Conservation (phyloP, 1,139 yeast genomes). For the Yamadazyma blattariae region DNA sequence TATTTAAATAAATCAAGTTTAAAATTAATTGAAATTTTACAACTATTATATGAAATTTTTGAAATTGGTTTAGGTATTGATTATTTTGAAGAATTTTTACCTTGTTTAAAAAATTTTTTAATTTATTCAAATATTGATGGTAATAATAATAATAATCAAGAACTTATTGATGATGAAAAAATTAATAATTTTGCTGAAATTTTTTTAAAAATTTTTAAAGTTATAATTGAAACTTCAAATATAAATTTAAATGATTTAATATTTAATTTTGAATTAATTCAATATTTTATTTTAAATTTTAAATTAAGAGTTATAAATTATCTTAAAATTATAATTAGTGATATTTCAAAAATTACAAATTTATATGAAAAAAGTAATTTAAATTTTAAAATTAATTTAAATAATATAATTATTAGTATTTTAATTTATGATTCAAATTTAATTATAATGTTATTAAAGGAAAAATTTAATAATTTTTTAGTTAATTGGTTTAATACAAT, state of each 20-base stretch:
- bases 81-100: conserved; percentile 75
- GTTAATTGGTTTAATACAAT: conserved; percentile 64
- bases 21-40: conserved; percentile 72
- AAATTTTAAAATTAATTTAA: conserved; percentile 50
- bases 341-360: conserved; percentile 1
- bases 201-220: conserved; percentile 34
- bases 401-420: conserved; percentile 67
- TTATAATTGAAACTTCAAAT: conserved; percentile 32
- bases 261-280: conserved; percentile 52
- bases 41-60: conserved; percentile 50
- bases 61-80: conserved; percentile 52
- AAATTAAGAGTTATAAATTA: conserved; percentile 24
- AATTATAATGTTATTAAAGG: conserved; percentile 54
- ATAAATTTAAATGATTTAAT: conserved; percentile 49
- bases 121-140: conserved; percentile 37
- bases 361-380: conserved; percentile 7
- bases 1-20: conserved; percentile 71
- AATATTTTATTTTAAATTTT: conserved; percentile 51
- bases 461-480: conserved; percentile 52
- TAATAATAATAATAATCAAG: not conserved
- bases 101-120: conserved; percentile 73
- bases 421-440: conserved; percentile 59
- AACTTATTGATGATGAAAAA: not conserved
- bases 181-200: not conserved
- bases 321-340: conserved; percentile 8